These are phyloP conservation scores for Aphanoascus verrucosus DNA, from an alignment of 2,329 filamentous ascomycete genomes.

Conservation along the genomic window DNA sequence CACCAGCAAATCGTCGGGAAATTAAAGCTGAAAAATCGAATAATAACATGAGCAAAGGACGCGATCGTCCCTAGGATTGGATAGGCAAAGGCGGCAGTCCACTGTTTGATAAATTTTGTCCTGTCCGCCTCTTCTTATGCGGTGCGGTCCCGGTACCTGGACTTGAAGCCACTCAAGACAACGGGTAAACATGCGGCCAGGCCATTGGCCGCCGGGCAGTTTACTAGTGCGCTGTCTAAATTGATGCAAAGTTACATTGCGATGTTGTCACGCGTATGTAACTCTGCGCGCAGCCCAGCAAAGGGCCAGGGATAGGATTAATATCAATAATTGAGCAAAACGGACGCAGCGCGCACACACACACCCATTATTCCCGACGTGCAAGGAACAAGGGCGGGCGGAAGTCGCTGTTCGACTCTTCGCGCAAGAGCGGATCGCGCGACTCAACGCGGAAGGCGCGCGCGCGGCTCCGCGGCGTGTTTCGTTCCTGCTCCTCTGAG, in stretches of 20 bases:
- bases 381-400: background rate
- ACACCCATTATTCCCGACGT: background rate
- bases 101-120: too few species aligned
- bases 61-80: background rate
- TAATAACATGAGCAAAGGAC: background rate
- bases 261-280: conserved; percentile 6
- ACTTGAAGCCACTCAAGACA: background rate
- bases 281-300: background rate
- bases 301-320: background rate
- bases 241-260: conserved; percentile 12
- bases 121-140: too few species aligned
- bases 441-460: too few species aligned
- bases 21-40: background rate
- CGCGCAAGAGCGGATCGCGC: too few species aligned
- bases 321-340: too few species aligned
- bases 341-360: too few species aligned
- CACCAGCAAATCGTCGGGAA: background rate
- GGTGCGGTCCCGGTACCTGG: too few species aligned
- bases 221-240: background rate
- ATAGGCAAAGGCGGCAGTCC: too few species aligned
- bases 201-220: background rate
- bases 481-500: too few species aligned
- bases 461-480: too few species aligned
- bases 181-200: background rate
- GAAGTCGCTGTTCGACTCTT: background rate